These are phyloP conservation scores for Candida sithepensis DNA, from an alignment of 805 yeast genomes.

Conservation along the genomic window DNA sequence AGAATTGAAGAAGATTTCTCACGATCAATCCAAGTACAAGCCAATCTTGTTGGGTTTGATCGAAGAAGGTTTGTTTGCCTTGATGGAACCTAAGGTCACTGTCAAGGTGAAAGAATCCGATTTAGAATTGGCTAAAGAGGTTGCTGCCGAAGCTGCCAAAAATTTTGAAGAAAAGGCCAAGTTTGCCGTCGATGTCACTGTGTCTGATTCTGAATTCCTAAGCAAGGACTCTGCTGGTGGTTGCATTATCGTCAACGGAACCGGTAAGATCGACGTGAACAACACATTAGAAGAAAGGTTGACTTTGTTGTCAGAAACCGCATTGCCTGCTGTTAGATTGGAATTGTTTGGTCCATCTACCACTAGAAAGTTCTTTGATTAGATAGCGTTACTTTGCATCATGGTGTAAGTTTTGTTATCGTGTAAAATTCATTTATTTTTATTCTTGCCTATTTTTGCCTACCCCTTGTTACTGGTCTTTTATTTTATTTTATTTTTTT, in stretches of 20 bases:
- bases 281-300: slow-evolving; percentile 96
- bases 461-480: background rate
- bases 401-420: too few relatives aligned
- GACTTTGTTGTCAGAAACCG: slow-evolving; percentile 71
- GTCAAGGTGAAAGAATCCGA: slow-evolving; percentile 70
- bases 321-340: slow-evolving; percentile 88
- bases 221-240: slow-evolving; percentile 80
- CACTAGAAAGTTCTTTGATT: slow-evolving; percentile 89
- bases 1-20: slow-evolving; percentile 56
- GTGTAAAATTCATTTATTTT: too few relatives aligned
- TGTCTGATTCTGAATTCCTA: slow-evolving; percentile 58
- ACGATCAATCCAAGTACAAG: slow-evolving; percentile 57
- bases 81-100: slow-evolving; percentile 67
- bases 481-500: slow-evolving; percentile 1
- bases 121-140: slow-evolving; percentile 55
- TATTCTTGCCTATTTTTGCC: too few relatives aligned
- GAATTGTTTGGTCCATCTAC: slow-evolving; percentile 84
- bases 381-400: too few relatives aligned
- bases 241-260: slow-evolving; percentile 61
- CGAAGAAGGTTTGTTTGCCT: slow-evolving; percentile 67
- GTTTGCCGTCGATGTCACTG: slow-evolving; percentile 47
- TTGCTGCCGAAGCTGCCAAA: slow-evolving; percentile 56
- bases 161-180: slow-evolving; percentile 62
- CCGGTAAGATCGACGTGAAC: slow-evolving; percentile 83
- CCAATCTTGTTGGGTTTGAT: slow-evolving; percentile 72